Base-by-base conservation (phyloP, 2,329 filamentous ascomycete genomes). In the Chaetomium olivaceum region DNA sequence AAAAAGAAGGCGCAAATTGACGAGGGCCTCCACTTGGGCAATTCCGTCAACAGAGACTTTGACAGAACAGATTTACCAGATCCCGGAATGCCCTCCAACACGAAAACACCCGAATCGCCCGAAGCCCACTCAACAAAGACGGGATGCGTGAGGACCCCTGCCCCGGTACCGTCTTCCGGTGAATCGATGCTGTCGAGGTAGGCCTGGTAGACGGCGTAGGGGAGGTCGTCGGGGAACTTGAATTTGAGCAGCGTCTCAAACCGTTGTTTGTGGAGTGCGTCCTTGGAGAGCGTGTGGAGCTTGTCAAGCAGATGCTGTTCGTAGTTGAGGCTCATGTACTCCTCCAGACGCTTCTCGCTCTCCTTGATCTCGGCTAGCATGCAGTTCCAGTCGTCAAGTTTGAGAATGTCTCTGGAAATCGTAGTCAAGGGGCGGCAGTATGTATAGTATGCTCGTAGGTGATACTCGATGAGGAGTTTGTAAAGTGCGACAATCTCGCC, bases 211-310 rank as follows among this genome's bases (percentile, higher is more conserved):
- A 68, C 67, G 1, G 61, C 43, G 33, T 70, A 70, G 1, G 68
- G 68, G 27, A 70, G 63, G 48, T 68, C 68, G 19, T 68, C 66
- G 8, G 68, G 68, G n/a, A 70, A 70, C 48, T 70, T 70, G 68
- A 70, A 68, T 56, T 68, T 68, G 46, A 64, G 50, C 2, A 65
- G 39, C 25, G 63, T 62, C 33, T 70, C 68, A 3, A 61, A 33
- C 1, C 68, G 31, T 48, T 68, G 68, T 25, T 67, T 70, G 50
- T 66, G 57, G 14, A 64, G 54, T 2, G 67, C 67, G 5, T 70
- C 67, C 25, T 70, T 61, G n/a, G 67, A 67, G 4, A 70, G 65
- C 9, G 61, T 66, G 58, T 70, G 66, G 14, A 70, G 61, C 36
- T 68, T 70, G 43, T 68, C 67, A 14, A 70, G 43, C 6, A 68